These are phyloP conservation scores for Prunus mume DNA, from an alignment of 306 rosid genomes.

Conservation along the genomic window DNA sequence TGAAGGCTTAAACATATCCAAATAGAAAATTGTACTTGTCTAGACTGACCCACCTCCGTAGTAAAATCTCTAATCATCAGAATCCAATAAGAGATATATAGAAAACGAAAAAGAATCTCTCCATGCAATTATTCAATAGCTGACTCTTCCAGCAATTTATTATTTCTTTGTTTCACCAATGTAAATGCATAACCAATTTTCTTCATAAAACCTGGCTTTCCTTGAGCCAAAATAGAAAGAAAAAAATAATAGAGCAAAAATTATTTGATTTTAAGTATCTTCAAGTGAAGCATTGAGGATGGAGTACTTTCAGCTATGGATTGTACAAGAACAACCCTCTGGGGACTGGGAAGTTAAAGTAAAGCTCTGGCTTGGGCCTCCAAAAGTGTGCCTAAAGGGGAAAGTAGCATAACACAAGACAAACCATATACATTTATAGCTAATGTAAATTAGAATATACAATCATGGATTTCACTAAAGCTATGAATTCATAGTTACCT, in stretches of 20 bases:
- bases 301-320: not conserved
- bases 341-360: no score
- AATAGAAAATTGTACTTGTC: not conserved
- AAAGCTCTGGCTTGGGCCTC: not conserved
- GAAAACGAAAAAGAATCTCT: not conserved
- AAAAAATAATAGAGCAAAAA: not conserved
- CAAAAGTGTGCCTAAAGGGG: not conserved
- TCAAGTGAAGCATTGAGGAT: not conserved
- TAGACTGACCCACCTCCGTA: not conserved
- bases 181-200: not conserved
- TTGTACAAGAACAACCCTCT: not conserved
- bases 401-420: not conserved
- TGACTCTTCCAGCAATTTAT: not conserved
- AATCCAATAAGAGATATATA: not conserved
- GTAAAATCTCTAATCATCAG: not conserved
- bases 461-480: not conserved
- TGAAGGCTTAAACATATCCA: not conserved
- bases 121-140: not conserved
- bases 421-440: not conserved
- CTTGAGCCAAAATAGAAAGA: not conserved
- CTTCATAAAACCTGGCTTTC: not conserved
- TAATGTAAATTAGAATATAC: not conserved
- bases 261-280: not conserved
- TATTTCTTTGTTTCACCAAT: not conserved
- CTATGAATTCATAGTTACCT: constrained; percentile 31